A percentile compares a stretch with the other conserved stretches of the same genome.
These are phyloP conservation scores for Symbiotaphrina buchneri DNA, from an alignment of 495 filamentous ascomycete genomes.

Conservation along the genomic window DNA sequence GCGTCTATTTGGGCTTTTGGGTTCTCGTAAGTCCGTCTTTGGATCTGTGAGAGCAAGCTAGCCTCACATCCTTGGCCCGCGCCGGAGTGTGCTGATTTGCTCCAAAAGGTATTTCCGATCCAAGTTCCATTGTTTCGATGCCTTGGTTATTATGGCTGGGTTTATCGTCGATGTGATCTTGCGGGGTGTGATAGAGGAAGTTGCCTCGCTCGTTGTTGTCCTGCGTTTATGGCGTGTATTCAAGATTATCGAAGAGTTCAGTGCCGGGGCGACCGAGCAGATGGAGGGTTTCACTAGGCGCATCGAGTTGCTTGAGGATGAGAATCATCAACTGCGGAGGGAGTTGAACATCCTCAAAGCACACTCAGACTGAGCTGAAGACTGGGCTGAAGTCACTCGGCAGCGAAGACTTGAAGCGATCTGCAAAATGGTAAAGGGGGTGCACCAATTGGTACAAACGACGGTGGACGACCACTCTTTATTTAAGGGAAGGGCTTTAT, in stretches of 20 bases:
- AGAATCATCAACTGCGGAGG: constrained; percentile 20
- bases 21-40: constrained; percentile 16
- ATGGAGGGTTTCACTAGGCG: constrained; percentile 19
- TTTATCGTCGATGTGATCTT: constrained; percentile 35
- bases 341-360: no score
- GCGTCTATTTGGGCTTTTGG: constrained; percentile 34
- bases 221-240: constrained; percentile 45
- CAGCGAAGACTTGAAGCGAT: no score
- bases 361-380: no score
- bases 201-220: constrained; percentile 36
- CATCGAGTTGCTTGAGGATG: constrained; percentile 19
- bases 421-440: no score
- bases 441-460: no score
- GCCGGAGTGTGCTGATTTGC: background rate
- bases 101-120: constrained; percentile 32
- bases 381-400: no score
- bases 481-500: no score
- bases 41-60: background rate
- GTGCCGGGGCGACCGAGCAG: constrained; percentile 30
- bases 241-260: constrained; percentile 42
- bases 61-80: background rate
- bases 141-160: constrained; percentile 31
- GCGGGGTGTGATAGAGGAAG: constrained; percentile 31
- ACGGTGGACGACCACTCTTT: no score
- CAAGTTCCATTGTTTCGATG: constrained; percentile 40